A percentile compares a stretch with the other conserved stretches of the same genome.
Evolutionary conservation across 2,329 filamentous ascomycete genomes (phyloP).

Genomic region (Diaporthe amygdali): DNA sequence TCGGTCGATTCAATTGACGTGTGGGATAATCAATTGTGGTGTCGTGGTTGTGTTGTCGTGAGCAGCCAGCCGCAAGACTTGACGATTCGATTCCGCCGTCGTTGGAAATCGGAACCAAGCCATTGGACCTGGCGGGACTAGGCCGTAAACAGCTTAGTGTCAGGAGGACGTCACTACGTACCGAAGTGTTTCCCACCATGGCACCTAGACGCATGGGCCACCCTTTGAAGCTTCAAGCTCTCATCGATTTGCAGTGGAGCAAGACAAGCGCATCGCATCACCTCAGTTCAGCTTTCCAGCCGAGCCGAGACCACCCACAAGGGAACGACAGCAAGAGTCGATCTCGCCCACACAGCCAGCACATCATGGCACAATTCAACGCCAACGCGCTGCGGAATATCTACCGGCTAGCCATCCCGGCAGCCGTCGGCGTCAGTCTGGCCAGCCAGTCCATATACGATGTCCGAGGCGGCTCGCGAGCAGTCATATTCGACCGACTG

Average conservation of each 20-base stretch:
- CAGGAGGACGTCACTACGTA: not conserved
- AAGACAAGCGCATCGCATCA: not conserved
- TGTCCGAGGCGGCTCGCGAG: constrained; percentile 90
- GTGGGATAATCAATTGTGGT: constrained; percentile 35
- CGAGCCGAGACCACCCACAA: not conserved
- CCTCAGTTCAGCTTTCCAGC: not conserved
- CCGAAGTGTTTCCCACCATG: not conserved
- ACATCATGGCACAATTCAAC: constrained; percentile 53
- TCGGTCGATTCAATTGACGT: constrained; percentile 33
- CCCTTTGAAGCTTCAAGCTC: constrained; percentile 1
- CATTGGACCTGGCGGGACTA: constrained; percentile 15
- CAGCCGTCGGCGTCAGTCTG: constrained; percentile 70
- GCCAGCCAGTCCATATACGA: constrained; percentile 90
- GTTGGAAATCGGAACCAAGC: constrained; percentile 29
- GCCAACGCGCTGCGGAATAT: constrained; percentile 37
- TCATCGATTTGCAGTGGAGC: constrained; percentile 15
- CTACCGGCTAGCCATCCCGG: constrained; percentile 76
- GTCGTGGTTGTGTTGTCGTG: constrained; percentile 8
- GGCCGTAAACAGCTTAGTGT: not conserved
- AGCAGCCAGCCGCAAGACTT: not conserved
- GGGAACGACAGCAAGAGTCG: constrained; percentile 6
- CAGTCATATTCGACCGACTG: constrained; percentile 96
- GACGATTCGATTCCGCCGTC: constrained; percentile 28
- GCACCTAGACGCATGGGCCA: constrained; percentile 12
- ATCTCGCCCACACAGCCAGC: not conserved